Conservation (phyloP, 2,329 filamentous ascomycete species). For the Trichoderma harzianum region DNA sequence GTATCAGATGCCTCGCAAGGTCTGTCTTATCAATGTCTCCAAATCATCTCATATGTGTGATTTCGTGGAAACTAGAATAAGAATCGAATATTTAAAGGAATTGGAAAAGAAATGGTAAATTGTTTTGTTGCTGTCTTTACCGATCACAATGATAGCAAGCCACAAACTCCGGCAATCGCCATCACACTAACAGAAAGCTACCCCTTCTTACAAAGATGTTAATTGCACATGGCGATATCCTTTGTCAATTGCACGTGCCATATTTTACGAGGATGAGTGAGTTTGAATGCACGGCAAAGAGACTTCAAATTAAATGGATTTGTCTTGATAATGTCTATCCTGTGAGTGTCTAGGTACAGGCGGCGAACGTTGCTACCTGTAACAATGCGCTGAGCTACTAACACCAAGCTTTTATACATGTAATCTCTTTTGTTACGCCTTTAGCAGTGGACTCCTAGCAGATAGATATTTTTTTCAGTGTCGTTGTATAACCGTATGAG, state of each 20-base stretch:
- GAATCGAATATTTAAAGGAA: fast-evolving
- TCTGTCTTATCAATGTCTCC: not conserved
- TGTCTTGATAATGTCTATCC: not conserved
- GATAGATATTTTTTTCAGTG: too few relatives aligned
- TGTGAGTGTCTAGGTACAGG: not conserved
- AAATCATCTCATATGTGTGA: not conserved
- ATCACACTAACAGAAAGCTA: not conserved
- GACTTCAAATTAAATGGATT: not conserved
- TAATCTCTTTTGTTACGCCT: not conserved
- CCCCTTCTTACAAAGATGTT: not conserved
- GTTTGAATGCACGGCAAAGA: not conserved
- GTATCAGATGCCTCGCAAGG: not conserved
- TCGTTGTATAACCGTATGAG: not conserved
- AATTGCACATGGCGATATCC: not conserved
- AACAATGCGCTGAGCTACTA: not conserved
- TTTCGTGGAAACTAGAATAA: not conserved
- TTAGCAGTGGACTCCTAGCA: not conserved
- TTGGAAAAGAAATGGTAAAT: not conserved
- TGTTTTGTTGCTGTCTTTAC: not conserved
- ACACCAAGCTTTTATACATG: not conserved
- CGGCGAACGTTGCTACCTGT: not conserved
- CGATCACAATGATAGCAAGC: not conserved
- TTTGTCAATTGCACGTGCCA: not conserved
- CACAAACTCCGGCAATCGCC: not conserved
- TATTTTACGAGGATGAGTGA: not conserved